Base-by-base conservation (phyloP, 768 basidiomycete genomes). In the Amanita fuliginea region DNA sequence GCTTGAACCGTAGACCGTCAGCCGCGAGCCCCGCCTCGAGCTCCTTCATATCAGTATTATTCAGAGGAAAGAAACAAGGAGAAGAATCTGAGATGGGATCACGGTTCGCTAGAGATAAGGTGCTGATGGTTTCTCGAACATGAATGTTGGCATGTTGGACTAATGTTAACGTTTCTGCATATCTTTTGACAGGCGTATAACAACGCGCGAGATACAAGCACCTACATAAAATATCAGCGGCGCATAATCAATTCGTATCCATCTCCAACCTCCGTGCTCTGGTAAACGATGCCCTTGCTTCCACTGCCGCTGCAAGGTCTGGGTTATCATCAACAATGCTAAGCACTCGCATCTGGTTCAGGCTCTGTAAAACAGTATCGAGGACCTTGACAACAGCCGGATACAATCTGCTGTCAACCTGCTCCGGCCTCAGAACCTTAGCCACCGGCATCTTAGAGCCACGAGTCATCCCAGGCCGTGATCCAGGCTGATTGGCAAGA, bases 261-360 rank as follows among this genome's bases (percentile, higher is more conserved):
- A 13, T 36, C 8, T 32, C 39, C 26, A 32, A 86, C 86, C 84
- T 78, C 48, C 78, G 76, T 0, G 83, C 87, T 57, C 85, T 83
- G 2, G 83, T 83, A 57, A 78, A 86, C 0, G 81, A 76, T 35
- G 85, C 64, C 22, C 90, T 70, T 2, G 80, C 83, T 37, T 96
- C 91, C 2, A 92, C 77, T 13, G 80, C 84, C 4, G 83, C 71
- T 0, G 83, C 77, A 4, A 96, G 73, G 54, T 92, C 88, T 0
- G 89, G 83, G 57, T 81, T 88, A 62, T 92, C 89, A 57, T 95
- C 90, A 11, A 95, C 87, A 34, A 92, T 77, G 46, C 80, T 86
- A 50, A 96, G 69, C 5, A 77, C 77, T 22, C 86, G 73, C 80
- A 95, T 86, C 63, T 91, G 88, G 47, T 79, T 78, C 40, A 96